Conservation (phyloP, 345 rosid genomes). For the Balakata baccata region DNA sequence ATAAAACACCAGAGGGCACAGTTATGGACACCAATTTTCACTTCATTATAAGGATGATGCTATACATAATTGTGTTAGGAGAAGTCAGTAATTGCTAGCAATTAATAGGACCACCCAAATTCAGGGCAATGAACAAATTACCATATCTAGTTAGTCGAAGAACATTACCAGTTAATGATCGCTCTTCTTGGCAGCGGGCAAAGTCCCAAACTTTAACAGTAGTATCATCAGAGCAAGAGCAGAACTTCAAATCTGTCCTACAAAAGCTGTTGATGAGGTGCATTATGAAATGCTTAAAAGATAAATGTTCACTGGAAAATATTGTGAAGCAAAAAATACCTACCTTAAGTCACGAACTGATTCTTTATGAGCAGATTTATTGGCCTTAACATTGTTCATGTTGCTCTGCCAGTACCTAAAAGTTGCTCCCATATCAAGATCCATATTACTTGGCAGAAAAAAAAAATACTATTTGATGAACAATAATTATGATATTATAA, state of each 20-base stretch:
- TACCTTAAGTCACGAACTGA: conserved; percentile 90
- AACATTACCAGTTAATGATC: conserved; percentile 89
- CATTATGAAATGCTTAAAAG: conserved; percentile 16
- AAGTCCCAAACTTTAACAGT: conserved; percentile 99
- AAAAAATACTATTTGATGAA: not conserved
- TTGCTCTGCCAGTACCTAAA: conserved; percentile 96
- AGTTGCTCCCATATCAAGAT: conserved; percentile 4
- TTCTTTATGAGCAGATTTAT: conserved; percentile 94
- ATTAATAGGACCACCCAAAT: not conserved
- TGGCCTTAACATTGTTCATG: conserved; percentile 96
- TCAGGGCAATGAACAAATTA: conserved; percentile 4
- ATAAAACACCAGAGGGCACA: too few species aligned
- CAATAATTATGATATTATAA: not conserved
- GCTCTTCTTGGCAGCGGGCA: conserved; percentile 89
- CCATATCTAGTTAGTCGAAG: conserved; percentile 14
- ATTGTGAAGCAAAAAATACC: conserved; percentile 2
- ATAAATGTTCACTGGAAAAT: not conserved
- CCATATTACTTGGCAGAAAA: not conserved
- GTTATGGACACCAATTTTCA: too few species aligned
- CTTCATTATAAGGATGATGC: too few species aligned
- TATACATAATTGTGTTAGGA: too few species aligned
- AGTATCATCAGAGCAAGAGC: conserved; percentile 96
- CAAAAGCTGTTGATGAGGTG: conserved; percentile 66
- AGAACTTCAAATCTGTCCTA: conserved; percentile 95
- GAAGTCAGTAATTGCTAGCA: too few species aligned